Evolutionary conservation across 192 early-diverging fungal species (phyloP), one percentile per base, ranked within the genome.

Genomic region (Coemansia sp.): DNA sequence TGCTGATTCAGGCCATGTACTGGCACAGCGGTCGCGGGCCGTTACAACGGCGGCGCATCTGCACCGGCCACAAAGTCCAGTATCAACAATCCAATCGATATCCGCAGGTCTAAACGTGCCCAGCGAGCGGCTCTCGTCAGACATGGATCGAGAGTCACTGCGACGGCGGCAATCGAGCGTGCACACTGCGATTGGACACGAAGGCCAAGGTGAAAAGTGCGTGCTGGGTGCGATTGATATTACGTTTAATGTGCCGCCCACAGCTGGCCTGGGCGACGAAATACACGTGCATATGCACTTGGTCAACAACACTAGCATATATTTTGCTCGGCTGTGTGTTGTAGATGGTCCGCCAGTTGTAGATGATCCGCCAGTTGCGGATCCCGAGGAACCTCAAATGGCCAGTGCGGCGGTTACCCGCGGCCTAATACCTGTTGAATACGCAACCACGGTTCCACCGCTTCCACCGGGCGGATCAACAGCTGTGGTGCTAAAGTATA

Each of bases 191-290:
- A 56, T 56, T 55, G 23, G 53, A 2, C 11, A 12, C 17, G 48
- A 49, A 17, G 21, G 17, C 3, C 47, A 49, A 19, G 37, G 17
- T 11, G 50, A 16, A 22, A 26, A 11, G 22, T 2, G 6, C 2
- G 21, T 43, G 8, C 3, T 67, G 16, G 71, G 65, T 16, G 61
- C 71, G 6, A 69, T 75, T 22, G 51, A 52, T 22, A 27, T 80
- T 19, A 64, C 72, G 2, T 80, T 80, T 56, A 65, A 74, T 10
- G 77, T 72, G 9, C 72, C 77, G 37, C 62, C 68, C 7, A 74
- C 65, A 23, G 72, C 60, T 10, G 7, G 3, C 0, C 61, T 80
- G 10, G 77, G 77, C 4, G 52, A 71, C n/a, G 56, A 68, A 31
- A 27, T 80, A 12, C 41, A 53, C 6, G 77, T 80, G 4, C 54